Percentiles rank a stretch among this genome's conserved stretches.
Evolutionary conservation across 2,329 filamentous ascomycete genomes (phyloP).

Genomic region (Helminthosporium solani): DNA sequence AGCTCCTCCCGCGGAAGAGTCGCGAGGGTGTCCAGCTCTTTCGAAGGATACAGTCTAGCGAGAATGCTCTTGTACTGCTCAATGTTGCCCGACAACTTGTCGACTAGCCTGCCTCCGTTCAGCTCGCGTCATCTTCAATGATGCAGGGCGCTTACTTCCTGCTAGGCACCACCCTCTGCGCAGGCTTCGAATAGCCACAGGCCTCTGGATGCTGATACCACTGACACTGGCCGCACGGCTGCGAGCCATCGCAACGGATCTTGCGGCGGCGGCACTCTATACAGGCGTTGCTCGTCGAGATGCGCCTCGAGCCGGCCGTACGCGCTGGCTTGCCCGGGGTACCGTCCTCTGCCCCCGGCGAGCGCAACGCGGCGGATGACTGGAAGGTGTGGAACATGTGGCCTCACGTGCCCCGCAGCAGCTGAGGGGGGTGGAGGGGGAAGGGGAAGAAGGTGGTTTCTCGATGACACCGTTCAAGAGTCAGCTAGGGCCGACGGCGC

Average conservation of each 20-base stretch:
- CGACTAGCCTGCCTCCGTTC: constrained; percentile 58
- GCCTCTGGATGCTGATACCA: constrained; percentile 78
- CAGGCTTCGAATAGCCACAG: constrained; percentile 79
- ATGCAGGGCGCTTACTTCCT: constrained; percentile 61
- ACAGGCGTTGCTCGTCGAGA: constrained; percentile 62
- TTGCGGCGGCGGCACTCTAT: constrained; percentile 78
- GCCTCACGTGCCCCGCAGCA: constrained; percentile 3
- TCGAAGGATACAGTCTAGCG: constrained; percentile 45
- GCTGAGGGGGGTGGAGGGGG: not conserved
- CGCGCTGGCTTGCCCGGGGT: constrained; percentile 37
- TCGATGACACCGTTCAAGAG: too few relatives aligned
- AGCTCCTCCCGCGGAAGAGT: constrained; percentile 47
- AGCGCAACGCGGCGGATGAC: constrained; percentile 35
- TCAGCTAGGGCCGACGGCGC: too few relatives aligned
- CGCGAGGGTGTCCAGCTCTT: constrained; percentile 43
- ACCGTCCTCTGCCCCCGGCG: constrained; percentile 35
- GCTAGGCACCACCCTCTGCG: constrained; percentile 73
- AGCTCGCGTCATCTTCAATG: constrained; percentile 58
- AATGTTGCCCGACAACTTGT: constrained; percentile 54
- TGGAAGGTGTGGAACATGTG: constrained; percentile 51
- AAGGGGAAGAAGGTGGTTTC: too few relatives aligned
- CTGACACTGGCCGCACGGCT: constrained; percentile 79
- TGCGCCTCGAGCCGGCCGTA: constrained; percentile 44
- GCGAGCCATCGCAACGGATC: constrained; percentile 79
- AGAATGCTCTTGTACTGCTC: constrained; percentile 49